Base-by-base conservation (phyloP, 2,329 filamentous ascomycete genomes). In the Ceratocystis alfenasii region DNA sequence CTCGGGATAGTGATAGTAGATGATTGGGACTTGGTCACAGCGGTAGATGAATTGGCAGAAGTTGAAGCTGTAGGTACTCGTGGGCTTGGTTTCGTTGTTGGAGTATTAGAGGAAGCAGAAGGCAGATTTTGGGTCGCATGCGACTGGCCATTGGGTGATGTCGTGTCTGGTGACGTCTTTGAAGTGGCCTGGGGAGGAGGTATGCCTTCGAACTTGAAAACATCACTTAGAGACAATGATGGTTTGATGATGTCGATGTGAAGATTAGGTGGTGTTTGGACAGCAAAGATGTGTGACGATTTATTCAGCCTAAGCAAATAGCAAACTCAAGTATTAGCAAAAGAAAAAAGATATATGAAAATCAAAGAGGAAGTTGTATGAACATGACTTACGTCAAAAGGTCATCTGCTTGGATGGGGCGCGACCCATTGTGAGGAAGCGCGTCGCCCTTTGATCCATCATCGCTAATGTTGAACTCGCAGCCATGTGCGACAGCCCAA, bases 401-500 rank as follows among this genome's bases (percentile, higher is more conserved):
- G 50, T 67, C 66, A 25, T 67, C 66, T 17, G 66, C 66, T 59
- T 67, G 66, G 45, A 67, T 67, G 25, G 66, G 66, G 28, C 66
- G 63, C 59, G 63, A 67, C 41, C 66, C 66, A 28, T 67, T 67
- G 63, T 67, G 66, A 17, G 66, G 66, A 55, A 65, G 66, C 66
- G 66, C 66, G 66, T 67, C 62, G 46, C 33, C 55, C 63, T 67
- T 67, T 36, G 66, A 63, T 28, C 64, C 61, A 62, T 65, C 66
- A 48, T 67, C 46, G 50, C 63, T 65, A 45, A 64, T 57, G 45
- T 59, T 65, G 63, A 67, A 67, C 62, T 67, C 66, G 63, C 66
- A 64, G 33, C 66, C 66, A 63, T 67, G 55, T 63, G 89, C 87
- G 81, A 89, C 84, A 72, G 83, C 82, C 80, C 88, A 95, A 72